Evolutionary conservation across 164 flowering plant genomes (phyloP).

Genomic region (Brasenia schreberi): DNA sequence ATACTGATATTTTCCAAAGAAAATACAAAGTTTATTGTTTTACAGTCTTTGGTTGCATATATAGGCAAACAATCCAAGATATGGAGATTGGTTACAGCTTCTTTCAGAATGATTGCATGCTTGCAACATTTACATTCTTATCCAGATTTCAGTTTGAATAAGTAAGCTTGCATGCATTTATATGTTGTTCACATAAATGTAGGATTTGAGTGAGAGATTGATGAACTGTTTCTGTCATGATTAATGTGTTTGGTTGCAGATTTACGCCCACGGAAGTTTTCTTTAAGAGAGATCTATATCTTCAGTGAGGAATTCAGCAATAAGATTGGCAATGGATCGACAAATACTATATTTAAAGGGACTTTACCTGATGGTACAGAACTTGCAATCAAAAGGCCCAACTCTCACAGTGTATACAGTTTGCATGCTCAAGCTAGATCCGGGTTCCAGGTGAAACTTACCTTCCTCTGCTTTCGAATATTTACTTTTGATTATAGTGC

Average conservation of each 20-base stretch:
- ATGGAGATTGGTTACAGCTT: not conserved
- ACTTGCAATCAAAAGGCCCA: constrained; percentile 1
- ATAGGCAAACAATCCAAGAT: not conserved
- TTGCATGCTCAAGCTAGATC: not conserved
- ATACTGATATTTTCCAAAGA: too few relatives aligned
- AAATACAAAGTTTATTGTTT: too few relatives aligned
- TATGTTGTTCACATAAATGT: not conserved
- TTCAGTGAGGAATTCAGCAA: constrained; percentile 1
- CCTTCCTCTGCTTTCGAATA: not conserved
- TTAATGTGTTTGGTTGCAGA: not conserved
- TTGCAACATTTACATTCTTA: too few relatives aligned
- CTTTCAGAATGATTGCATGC: not conserved
- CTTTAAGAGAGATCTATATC: not conserved
- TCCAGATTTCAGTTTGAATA: too few relatives aligned
- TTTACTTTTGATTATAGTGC: not conserved
- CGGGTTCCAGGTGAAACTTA: not conserved
- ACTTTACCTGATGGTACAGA: constrained; percentile 1
- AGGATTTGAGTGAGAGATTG: not conserved
- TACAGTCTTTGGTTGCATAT: too few relatives aligned
- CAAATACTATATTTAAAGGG: not conserved
- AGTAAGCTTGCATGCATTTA: not conserved
- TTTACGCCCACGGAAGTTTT: not conserved
- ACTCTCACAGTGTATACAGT: not conserved
- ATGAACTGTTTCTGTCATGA: not conserved
- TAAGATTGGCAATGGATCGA: not conserved